Base-by-base conservation (phyloP, 345 rosid genomes). In the Jatropha curcas region DNA sequence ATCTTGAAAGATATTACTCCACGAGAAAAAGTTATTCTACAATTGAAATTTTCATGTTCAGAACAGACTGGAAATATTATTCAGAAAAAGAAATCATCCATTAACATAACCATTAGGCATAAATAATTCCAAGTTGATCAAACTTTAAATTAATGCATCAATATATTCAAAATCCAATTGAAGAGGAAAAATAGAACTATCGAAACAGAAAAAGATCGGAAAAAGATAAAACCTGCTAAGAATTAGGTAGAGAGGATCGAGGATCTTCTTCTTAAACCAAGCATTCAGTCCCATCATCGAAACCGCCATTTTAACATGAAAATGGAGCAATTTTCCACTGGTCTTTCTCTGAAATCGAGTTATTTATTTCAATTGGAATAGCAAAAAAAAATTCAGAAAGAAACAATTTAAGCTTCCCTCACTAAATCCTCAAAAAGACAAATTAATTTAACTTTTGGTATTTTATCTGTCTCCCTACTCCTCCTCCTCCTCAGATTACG, bases 201-300 rank as follows among this genome's bases (percentile, higher is more conserved):
- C 45, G 11, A 9, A 41, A 7, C 1, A 41, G 45, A 13, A 5
- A 13, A 41, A 41, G 45, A 5, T 41, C 45, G 11, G 3, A 14
- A 28, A 56, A 51, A 48, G 56, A 37, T 33, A 4, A 66, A 74
- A 91, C 98, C 89, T 88, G 75, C 88, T 82, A 52, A 94, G 84
- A 83, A 92, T 90, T 70, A 82, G 88, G 65, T 88, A 60, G 65
- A 94, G 86, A 76, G 98, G 97, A 70, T 94, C 91, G 8, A 80
- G 74, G 62, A 94, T 80, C 75, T 83, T 92, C 62, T 76, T 67
- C 69, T 78, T 66, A 55, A 90, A 70, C 97, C 98, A 90, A 68
- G 65, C 48, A 41, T 64, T 51, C 60, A 85, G 51, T 12, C 78
- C 77, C 60, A 76, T 73, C 53, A 57, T 77, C 39, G 78, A 78